Evolutionary conservation across 1,284 basidiomycete genomes (phyloP), one percentile per base, ranked within the genome.

Genomic region (Cystobasidium pallidum): DNA sequence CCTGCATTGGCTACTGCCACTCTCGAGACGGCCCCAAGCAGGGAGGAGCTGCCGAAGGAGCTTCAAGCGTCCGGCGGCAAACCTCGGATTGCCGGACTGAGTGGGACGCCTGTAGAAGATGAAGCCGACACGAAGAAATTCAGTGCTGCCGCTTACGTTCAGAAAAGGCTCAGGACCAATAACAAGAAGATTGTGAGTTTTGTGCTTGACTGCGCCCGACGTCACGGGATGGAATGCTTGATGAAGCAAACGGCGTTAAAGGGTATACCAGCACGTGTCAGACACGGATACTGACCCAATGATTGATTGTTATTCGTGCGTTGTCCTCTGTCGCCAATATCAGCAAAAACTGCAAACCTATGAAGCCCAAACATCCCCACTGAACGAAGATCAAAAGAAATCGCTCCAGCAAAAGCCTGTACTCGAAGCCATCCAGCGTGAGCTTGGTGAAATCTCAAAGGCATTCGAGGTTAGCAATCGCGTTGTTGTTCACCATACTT

Each of bases 301-400:
- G 15, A 8, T 15, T 41, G 39, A 41, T 41, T 41, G 15, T 41
- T 19, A 45, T 45, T 64, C n/a, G n/a, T n/a, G n/a, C n/a, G n/a
- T n/a, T n/a, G n/a, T 2, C 26, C 13, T 32, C 13, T 28, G 1
- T 39, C 24, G 19, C n/a, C 28, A 28, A 26, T 1, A n/a, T 19
- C 66, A 79, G 78, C 78, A 79, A 78, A 75, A 78, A 52, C 76
- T 80, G 45, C 72, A 74, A 41, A 70, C 72, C 28, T 79, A 79
- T 74, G 76, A 78, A 54, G 70, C 51, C 52, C 75, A 75, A 47
- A 74, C 73, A 4, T 71, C 71, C 11, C 71, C 76, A 3, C 75
- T 80, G 62, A 80, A 80, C 65, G 76, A 77, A 32, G 79, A 80
- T 66, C 79, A 80, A 73, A 76, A 77, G 41, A 74, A 75, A 43